Evolutionary conservation across 257 asterid species (phyloP).

Genomic region (Leonotis leonurus): DNA sequence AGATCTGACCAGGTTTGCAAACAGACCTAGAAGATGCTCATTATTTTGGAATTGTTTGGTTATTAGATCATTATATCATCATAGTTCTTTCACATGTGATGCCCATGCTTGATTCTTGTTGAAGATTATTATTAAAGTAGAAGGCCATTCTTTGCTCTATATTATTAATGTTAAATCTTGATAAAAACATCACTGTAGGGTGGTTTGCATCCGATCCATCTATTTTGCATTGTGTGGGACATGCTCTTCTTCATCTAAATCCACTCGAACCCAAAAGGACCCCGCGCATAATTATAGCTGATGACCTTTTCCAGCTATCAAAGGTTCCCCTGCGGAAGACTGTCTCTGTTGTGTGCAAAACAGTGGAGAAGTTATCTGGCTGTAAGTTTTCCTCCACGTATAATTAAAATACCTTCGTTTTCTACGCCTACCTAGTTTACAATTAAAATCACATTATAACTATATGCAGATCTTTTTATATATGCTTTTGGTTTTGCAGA

Average conservation of each 20-base stretch:
- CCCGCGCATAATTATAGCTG: conserved; percentile 73
- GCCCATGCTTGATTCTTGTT: background rate
- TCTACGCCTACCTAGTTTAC: background rate
- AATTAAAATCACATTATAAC: background rate
- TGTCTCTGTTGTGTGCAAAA: conserved; percentile 53
- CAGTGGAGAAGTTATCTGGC: conserved; percentile 51
- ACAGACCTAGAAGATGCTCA: background rate
- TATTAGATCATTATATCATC: background rate
- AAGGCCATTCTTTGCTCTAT: background rate
- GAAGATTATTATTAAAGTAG: background rate
- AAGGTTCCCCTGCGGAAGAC: conserved; percentile 69
- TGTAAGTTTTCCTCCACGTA: conserved; percentile 12
- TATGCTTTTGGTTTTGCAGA: conserved; percentile 41
- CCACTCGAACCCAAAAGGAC: conserved; percentile 56
- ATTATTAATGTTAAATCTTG: background rate
- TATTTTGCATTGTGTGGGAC: conserved; percentile 75
- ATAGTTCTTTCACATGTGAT: background rate
- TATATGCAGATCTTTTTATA: background rate
- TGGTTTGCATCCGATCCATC: conserved; percentile 84
- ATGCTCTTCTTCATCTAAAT: conserved; percentile 62
- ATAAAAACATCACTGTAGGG: conserved; percentile 47
- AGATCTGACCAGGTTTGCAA: background rate
- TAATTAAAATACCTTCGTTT: background rate
- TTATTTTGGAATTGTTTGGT: background rate
- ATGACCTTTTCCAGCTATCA: conserved; percentile 91